Evolutionary conservation across 2,329 filamentous ascomycete species (phyloP).

Genomic region (Neodidymelliopsis sp.): DNA sequence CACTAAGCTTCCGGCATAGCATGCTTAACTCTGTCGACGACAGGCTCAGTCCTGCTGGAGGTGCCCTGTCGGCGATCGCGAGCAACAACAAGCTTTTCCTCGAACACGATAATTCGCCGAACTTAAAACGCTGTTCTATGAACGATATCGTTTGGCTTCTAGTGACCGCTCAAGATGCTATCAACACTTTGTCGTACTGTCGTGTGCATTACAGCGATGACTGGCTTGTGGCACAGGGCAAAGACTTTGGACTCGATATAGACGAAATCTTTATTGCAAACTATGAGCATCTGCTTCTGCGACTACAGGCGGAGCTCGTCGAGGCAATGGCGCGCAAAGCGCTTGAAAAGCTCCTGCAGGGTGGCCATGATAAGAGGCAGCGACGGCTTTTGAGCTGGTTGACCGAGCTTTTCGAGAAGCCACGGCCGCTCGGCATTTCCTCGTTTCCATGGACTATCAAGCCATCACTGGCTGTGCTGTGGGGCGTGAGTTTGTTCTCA

Average conservation of each 20-base stretch:
- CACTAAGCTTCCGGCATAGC: slow-evolving; percentile 42
- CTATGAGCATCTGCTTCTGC: slow-evolving; percentile 53
- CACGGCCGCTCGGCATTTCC: slow-evolving; percentile 48
- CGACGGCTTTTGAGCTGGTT: slow-evolving; percentile 49
- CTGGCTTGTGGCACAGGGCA: slow-evolving; percentile 43
- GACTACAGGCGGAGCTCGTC: slow-evolving; percentile 48
- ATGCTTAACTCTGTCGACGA: slow-evolving; percentile 40
- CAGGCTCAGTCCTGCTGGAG: slow-evolving; percentile 25
- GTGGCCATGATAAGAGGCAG: slow-evolving; percentile 43
- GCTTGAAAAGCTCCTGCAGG: slow-evolving; percentile 35
- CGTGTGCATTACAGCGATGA: slow-evolving; percentile 38
- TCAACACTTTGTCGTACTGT: slow-evolving; percentile 38
- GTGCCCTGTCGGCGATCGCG: slow-evolving; percentile 41
- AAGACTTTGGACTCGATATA: slow-evolving; percentile 37
- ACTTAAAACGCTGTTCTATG: slow-evolving; percentile 40
- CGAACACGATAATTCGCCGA: slow-evolving; percentile 39
- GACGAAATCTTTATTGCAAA: slow-evolving; percentile 53
- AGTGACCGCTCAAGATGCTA: slow-evolving; percentile 41
- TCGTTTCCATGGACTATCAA: slow-evolving; percentile 55
- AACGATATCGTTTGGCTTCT: slow-evolving; percentile 38
- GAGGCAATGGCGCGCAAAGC: slow-evolving; percentile 39
- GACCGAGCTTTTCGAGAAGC: slow-evolving; percentile 51
- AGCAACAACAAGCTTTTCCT: slow-evolving; percentile 46
- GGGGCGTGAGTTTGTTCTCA: slow-evolving; percentile 40
- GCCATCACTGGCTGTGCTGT: slow-evolving; percentile 53